A percentile compares a stretch with the other conserved stretches of the same genome.
Conservation (phyloP, 2,329 filamentous ascomycete species). For the Falciphora oryzae region DNA sequence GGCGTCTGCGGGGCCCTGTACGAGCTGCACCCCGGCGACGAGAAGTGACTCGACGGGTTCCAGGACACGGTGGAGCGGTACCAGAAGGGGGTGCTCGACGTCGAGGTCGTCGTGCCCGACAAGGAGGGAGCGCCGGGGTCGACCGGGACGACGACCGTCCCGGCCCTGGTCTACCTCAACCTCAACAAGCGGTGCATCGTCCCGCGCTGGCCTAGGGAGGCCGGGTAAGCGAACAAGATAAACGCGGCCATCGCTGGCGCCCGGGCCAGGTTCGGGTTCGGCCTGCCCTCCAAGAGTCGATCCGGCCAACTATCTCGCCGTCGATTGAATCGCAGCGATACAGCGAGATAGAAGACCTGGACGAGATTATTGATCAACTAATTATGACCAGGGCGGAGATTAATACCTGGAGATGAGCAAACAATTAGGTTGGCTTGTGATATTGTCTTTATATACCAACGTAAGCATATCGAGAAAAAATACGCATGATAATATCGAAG, state of each 20-base stretch:
- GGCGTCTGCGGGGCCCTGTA: constrained; percentile 52
- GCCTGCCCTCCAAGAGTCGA: neutral
- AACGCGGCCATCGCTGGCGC: constrained; percentile 57
- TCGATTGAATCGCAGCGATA: neutral
- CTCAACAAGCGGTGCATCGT: constrained; percentile 33
- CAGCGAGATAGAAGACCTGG: no score
- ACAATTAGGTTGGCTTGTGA: no score
- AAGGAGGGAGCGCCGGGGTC: neutral
- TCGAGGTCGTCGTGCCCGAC: constrained; percentile 28
- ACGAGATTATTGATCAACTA: no score
- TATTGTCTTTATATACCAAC: no score
- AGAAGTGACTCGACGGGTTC: constrained; percentile 43
- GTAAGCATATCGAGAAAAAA: no score
- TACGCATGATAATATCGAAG: no score
- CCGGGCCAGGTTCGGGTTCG: neutral
- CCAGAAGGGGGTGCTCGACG: constrained; percentile 41
- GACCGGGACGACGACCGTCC: neutral
- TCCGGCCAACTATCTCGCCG: neutral
- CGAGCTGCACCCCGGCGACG: constrained; percentile 40
- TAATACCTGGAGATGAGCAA: no score
- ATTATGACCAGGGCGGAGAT: no score
- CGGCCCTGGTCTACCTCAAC: constrained; percentile 51
- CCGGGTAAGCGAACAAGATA: constrained; percentile 59
- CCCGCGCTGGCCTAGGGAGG: constrained; percentile 31
- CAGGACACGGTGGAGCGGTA: constrained; percentile 61